Base-by-base conservation (phyloP, 257 asterid genomes). In the Ajuga chamaepitys region DNA sequence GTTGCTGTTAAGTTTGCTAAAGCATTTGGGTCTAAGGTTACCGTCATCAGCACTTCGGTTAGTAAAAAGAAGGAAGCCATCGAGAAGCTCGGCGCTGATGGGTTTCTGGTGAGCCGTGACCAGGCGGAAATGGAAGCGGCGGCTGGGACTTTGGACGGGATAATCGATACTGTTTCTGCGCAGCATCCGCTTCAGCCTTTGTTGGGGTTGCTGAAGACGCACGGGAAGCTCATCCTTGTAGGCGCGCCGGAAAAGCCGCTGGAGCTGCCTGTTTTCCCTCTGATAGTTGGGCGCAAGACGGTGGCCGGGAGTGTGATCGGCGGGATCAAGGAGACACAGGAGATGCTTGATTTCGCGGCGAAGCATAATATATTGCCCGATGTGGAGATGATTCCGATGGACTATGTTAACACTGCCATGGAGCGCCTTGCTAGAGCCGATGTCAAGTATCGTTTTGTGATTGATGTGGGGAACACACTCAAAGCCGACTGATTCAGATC, bases 1-100 rank as follows among this genome's bases (percentile, higher is more conserved):
- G 46, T 84, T 1, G 74, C 77, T 0, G 85, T 81, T 22, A 84
- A 84, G 41, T 81, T 79, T 2, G 87, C 81, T 0, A 81, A 77
- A 70, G 79, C 82, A 0, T 84, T 84, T 56, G 87, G 85, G 0
- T 47, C 65, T 11, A 75, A 61, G 40, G 84, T 81, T 14, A 84
- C 81, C 0, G 87, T 84, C 2, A 79, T 84, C 13, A 82, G 88
- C 54, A 76, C 89, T 4, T 75, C 81, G 9, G 4, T 18, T 1
- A 17, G 20, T 10, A 84, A 84, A 68, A 84, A 64, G 51, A 10
- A 81, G 12, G 87, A 84, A 40, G 87, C 85, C 0, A 24, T 75
- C 8, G 70, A 25, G 2, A 60, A 52, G 14, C 68, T 79, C 11
- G 90, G 87, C 0, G 87, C 81, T 0, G 87, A 81, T 37, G 40